phyloP scores from a whole-genome alignment of 345 rosid genomes.

The Syzygium aromaticum region DNA sequence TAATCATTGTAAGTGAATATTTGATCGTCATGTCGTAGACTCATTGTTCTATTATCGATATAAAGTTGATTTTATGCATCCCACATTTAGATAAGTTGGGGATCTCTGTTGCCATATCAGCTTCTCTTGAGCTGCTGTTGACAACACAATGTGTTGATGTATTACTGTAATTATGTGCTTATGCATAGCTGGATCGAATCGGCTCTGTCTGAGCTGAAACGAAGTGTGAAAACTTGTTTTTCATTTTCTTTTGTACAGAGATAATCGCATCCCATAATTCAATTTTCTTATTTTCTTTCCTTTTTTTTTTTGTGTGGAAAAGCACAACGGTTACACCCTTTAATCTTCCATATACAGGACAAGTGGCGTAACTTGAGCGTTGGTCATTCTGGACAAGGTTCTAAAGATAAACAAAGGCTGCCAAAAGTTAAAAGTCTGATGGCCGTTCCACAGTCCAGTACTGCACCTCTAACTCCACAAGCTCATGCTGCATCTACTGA shows the following conservation, averaged over 20 bases:
- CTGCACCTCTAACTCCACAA: conserved; percentile 25
- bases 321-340: background rate
- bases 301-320: background rate
- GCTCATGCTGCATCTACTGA: conserved; percentile 21
- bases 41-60: background rate
- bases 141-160: background rate
- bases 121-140: background rate
- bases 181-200: background rate
- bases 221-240: background rate
- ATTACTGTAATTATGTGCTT: background rate
- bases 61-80: background rate
- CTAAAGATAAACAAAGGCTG: conserved; percentile 43
- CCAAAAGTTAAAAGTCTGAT: conserved; percentile 24
- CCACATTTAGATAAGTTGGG: background rate
- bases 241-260: background rate
- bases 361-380: conserved; percentile 81
- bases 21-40: background rate
- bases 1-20: background rate
- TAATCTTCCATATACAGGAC: conserved; percentile 32
- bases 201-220: background rate
- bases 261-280: background rate
- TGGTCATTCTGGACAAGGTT: conserved; percentile 29
- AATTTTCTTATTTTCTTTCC: background rate
- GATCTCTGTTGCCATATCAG: background rate
- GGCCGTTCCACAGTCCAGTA: conserved; percentile 5